These are phyloP conservation scores for Boletus semigastroideus DNA, from an alignment of 1,284 basidiomycete species.

Conservation along the genomic window DNA sequence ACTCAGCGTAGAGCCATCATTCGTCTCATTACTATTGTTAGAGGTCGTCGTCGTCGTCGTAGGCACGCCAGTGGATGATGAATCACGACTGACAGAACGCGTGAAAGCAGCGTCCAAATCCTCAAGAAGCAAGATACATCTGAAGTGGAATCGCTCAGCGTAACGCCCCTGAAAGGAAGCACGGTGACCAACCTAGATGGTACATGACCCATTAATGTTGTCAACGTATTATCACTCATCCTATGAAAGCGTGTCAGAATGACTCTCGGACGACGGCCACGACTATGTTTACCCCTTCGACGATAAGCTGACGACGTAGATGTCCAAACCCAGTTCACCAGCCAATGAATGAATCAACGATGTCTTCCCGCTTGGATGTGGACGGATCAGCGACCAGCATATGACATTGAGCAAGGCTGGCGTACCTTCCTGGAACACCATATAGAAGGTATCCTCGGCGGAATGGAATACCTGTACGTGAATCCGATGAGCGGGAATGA, in stretches of 20 bases:
- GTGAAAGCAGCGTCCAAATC: conserved; percentile 87
- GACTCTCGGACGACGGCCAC: neutral
- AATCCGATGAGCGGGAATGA: conserved; percentile 20
- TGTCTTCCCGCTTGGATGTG: conserved; percentile 66
- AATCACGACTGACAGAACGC: conserved; percentile 76
- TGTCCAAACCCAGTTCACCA: conserved; percentile 82
- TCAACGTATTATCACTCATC: conserved; percentile 85
- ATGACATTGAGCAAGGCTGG: conserved; percentile 5
- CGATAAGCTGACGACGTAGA: conserved; percentile 83
- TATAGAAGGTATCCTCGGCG: conserved; percentile 81
- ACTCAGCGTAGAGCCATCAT: conserved; percentile 77
- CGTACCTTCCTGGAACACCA: conserved; percentile 79
- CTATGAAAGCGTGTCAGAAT: conserved; percentile 37
- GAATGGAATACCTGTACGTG: conserved; percentile 72
- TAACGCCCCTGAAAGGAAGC: neutral
- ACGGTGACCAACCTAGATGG: conserved; percentile 63
- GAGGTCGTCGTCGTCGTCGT: conserved; percentile 42
- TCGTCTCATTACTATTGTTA: conserved; percentile 46
- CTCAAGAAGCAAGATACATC: conserved; percentile 86
- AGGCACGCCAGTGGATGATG: conserved; percentile 71
- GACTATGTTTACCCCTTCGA: conserved; percentile 67
- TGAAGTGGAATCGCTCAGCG: conserved; percentile 29
- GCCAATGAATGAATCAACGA: conserved; percentile 84
- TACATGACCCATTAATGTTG: conserved; percentile 80
- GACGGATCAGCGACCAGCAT: conserved; percentile 12